These are phyloP conservation scores for Talaromyces marneffei DNA, from an alignment of 2,329 filamentous ascomycete species.

Conservation along the genomic window DNA sequence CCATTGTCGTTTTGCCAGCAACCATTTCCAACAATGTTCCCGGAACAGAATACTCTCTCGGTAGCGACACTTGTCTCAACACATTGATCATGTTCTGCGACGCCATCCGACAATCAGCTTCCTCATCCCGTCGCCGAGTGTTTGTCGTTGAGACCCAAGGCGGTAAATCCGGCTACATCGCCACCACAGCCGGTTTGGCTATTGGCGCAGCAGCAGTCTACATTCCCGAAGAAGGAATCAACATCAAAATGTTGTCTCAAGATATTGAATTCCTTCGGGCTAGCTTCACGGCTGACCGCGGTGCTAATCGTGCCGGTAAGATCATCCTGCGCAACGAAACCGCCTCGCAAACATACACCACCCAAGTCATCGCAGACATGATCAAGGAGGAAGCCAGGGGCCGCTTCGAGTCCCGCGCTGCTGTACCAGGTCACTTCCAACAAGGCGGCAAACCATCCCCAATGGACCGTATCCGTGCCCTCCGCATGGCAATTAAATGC, in stretches of 20 bases:
- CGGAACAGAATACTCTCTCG: constrained; percentile 92
- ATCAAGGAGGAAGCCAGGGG: constrained; percentile 90
- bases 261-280: constrained; percentile 87
- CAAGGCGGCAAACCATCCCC: constrained; percentile 88
- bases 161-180: constrained; percentile 87
- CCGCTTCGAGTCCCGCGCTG: constrained; percentile 85
- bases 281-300: constrained; percentile 77
- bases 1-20: constrained; percentile 85
- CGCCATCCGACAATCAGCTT: constrained; percentile 94
- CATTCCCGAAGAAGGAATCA: constrained; percentile 93
- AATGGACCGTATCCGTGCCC: constrained; percentile 92
- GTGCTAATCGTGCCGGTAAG: constrained; percentile 83
- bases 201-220: constrained; percentile 92
- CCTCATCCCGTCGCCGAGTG: constrained; percentile 83
- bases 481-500: constrained; percentile 87
- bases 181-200: constrained; percentile 81
- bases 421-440: constrained; percentile 89
- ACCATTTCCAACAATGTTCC: constrained; percentile 99
- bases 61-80: constrained; percentile 94
- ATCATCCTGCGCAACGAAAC: constrained; percentile 96
- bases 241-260: constrained; percentile 81
- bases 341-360: constrained; percentile 81
- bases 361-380: constrained; percentile 89
- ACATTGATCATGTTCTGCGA: constrained; percentile 93
- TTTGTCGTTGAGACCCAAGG: constrained; percentile 99